Conservation (phyloP, 2,329 filamentous ascomycete genomes). For the Seiridium cupressi region DNA sequence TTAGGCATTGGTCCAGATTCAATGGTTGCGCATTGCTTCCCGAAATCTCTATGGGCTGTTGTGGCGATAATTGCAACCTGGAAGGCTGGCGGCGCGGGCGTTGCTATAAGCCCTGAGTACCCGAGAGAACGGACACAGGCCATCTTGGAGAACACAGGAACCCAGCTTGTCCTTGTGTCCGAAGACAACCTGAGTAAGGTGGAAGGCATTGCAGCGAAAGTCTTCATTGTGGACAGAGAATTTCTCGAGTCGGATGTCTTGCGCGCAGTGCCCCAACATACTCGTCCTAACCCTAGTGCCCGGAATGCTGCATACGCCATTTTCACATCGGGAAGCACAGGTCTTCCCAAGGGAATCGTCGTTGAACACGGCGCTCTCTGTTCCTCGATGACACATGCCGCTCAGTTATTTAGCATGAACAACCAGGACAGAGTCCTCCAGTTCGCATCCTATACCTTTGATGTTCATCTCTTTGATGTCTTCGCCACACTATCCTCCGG, state of each 20-base stretch:
- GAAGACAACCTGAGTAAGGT: slow-evolving; percentile 8
- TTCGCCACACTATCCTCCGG: slow-evolving; percentile 35
- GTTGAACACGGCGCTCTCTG: slow-evolving; percentile 10
- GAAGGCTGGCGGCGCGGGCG: slow-evolving; percentile 32
- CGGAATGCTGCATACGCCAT: slow-evolving; percentile 13
- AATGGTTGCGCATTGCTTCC: slow-evolving; percentile 30
- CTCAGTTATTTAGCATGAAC: slow-evolving; percentile 13
- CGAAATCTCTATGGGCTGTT: slow-evolving; percentile 33
- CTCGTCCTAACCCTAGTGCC: slow-evolving; percentile 11
- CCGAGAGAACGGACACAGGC: slow-evolving; percentile 23
- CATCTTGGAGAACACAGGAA: slow-evolving; percentile 14
- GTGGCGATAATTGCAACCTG: slow-evolving; percentile 32
- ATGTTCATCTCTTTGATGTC: slow-evolving; percentile 37
- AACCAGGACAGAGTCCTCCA: slow-evolving; percentile 22
- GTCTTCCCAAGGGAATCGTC: slow-evolving; percentile 17
- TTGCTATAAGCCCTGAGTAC: slow-evolving; percentile 36
- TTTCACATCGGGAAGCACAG: slow-evolving; percentile 19
- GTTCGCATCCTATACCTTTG: slow-evolving; percentile 36
- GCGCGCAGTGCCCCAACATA: slow-evolving; percentile 7
- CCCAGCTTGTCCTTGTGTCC: slow-evolving; percentile 12
- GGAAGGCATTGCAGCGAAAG: slow-evolving; percentile 9
- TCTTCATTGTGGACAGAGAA: slow-evolving; percentile 8
- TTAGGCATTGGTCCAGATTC: slow-evolving; percentile 29
- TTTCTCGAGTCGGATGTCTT: not conserved
- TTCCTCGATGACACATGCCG: not conserved